These are phyloP conservation scores for Phialocephala sp. DNA, from an alignment of 2,329 filamentous ascomycete genomes.

Conservation along the genomic window DNA sequence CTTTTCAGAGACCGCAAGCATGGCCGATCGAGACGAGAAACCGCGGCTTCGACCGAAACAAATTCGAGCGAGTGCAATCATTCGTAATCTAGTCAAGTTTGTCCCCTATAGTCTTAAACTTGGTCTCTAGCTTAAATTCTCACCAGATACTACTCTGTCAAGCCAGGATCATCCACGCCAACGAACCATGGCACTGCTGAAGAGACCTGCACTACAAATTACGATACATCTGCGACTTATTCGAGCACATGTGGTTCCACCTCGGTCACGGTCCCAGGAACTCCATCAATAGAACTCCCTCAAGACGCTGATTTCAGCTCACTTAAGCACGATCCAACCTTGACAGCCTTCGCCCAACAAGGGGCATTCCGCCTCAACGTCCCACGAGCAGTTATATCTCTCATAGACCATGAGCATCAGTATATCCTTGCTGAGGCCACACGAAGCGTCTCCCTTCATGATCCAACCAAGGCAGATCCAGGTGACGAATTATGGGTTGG, in stretches of 20 bases:
- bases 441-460: constrained; percentile 29
- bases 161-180: neutral
- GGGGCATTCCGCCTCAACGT: constrained; percentile 52
- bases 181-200: neutral
- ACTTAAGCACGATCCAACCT: constrained; percentile 45
- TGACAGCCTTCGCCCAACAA: constrained; percentile 53
- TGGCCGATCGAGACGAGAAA: neutral
- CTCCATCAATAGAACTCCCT: constrained; percentile 4
- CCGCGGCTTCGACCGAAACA: neutral
- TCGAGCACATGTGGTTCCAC: neutral
- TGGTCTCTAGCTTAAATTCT: neutral
- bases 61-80: neutral
- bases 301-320: constrained; percentile 15
- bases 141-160: neutral
- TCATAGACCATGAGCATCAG: constrained; percentile 34
- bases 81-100: constrained; percentile 1
- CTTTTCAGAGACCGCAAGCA: constrained; percentile 2
- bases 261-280: neutral
- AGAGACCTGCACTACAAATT: neutral
- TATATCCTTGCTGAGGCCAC: constrained; percentile 38
- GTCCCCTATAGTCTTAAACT: neutral
- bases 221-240: neutral
- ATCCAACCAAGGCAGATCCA: constrained; percentile 5
- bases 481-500: constrained; percentile 35
- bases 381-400: constrained; percentile 53